Conservation (phyloP, 2,329 filamentous ascomycete species). For the Chaetothyriales sp. region DNA sequence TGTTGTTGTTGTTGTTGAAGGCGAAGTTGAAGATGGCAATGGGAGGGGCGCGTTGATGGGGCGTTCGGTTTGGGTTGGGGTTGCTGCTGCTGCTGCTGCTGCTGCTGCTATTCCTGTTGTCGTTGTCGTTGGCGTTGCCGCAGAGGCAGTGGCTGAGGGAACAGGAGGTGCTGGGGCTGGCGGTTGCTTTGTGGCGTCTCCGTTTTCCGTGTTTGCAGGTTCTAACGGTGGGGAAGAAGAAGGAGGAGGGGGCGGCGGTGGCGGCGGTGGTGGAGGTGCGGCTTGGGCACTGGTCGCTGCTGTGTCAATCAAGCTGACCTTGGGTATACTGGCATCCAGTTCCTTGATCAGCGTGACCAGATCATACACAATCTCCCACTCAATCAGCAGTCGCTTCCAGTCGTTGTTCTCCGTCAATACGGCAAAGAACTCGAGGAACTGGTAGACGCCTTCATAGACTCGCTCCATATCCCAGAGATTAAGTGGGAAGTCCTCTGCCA, state of each 20-base stretch:
- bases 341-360: constrained; percentile 74
- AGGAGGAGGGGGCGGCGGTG: constrained; percentile 5
- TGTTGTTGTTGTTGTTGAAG: not conserved
- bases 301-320: constrained; percentile 48
- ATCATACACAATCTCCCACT: constrained; percentile 85
- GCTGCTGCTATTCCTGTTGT: constrained; percentile 47
- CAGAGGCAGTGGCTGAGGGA: constrained; percentile 19
- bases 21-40: constrained; percentile 2
- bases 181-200: constrained; percentile 14
- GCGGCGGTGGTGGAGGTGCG: too few species aligned
- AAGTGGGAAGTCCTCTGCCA: constrained; percentile 77
- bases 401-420: constrained; percentile 74
- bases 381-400: constrained; percentile 69
- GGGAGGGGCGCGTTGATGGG: constrained; percentile 26
- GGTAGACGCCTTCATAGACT: constrained; percentile 84
- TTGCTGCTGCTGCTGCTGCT: constrained; percentile 51
- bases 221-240: constrained; percentile 2
- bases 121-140: constrained; percentile 40
- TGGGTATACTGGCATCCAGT: constrained; percentile 73
- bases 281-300: constrained; percentile 1
- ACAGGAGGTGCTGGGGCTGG: constrained; percentile 22
- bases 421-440: constrained; percentile 86
- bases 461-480: constrained; percentile 97
- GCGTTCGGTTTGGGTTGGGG: constrained; percentile 43
- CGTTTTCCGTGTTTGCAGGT: constrained; percentile 1